These are phyloP conservation scores for Didymella lethalis DNA, from an alignment of 2,329 filamentous ascomycete species.

Conservation along the genomic window DNA sequence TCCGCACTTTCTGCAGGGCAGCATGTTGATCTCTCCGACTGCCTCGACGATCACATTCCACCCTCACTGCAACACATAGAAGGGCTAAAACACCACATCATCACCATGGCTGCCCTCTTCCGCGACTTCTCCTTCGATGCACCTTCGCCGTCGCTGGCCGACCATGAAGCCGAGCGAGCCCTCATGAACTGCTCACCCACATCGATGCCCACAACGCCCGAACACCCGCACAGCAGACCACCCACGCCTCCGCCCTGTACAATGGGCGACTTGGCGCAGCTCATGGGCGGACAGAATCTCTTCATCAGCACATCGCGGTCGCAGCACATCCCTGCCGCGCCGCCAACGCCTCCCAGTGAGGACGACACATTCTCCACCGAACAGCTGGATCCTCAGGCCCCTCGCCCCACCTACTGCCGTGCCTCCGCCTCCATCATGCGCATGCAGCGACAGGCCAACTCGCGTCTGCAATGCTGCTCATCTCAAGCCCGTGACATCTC, in stretches of 20 bases:
- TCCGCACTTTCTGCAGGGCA: slow-evolving; percentile 19
- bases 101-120: slow-evolving; percentile 43
- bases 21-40: slow-evolving; percentile 5
- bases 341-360: slow-evolving; percentile 40
- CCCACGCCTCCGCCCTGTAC: slow-evolving; percentile 44
- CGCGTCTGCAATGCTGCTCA: slow-evolving; percentile 52
- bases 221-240: slow-evolving; percentile 23
- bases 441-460: slow-evolving; percentile 52
- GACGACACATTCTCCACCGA: slow-evolving; percentile 27
- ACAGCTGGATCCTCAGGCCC: slow-evolving; percentile 17
- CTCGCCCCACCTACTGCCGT: slow-evolving; percentile 37
- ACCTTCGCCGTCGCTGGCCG: slow-evolving; percentile 42
- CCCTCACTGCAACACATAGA: slow-evolving; percentile 1
- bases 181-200: slow-evolving; percentile 48
- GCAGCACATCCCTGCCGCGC: slow-evolving; percentile 23
- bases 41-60: background rate
- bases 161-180: slow-evolving; percentile 40
- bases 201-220: slow-evolving; percentile 27
- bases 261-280: slow-evolving; percentile 47
- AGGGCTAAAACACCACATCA: slow-evolving; percentile 1
- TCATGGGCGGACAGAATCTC: slow-evolving; percentile 46
- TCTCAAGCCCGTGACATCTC: slow-evolving; percentile 53
- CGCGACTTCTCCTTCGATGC: slow-evolving; percentile 51
- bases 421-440: slow-evolving; percentile 50
- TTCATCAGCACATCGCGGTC: slow-evolving; percentile 32